Base-by-base conservation (phyloP, 2,329 filamentous ascomycete species). In the Aspergillus viridinutans region DNA sequence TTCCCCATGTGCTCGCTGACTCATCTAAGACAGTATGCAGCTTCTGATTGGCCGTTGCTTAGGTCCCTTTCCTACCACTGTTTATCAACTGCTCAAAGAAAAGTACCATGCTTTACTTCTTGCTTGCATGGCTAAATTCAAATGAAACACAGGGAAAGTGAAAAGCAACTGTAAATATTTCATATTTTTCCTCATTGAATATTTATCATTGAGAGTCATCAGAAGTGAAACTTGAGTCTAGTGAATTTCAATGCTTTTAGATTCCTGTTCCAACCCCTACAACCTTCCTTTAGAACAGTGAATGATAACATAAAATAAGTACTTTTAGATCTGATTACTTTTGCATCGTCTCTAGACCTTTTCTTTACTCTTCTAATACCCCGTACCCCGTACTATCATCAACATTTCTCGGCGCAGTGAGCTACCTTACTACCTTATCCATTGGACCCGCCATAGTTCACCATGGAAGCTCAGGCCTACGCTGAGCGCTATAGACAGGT, bases 401-500 rank as follows among this genome's bases (percentile, higher is more conserved):
- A 12, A 10, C 10, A 12, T 43, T 43, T 43, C 40, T 43, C 40
- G n/a, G 40, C 40, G n/a, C 9, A 21, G 40, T 43, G 40, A 43
- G 40, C 40, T 43, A 43, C 10, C 8, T 4, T 23, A 20, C 5
- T 17, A 38, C 32, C 32, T 38, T 6, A 38, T 38, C 32, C 5
- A 38, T 17, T 5, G 12, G 32, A 17, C 32, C 32, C 5, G 32
- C 32, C 14, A 38, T 23, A 43, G 10, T 63, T 57, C 55, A 67
- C 58, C 54, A 71, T 74, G 66, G 67, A 69, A 43, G 66, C 71
- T 43, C 65, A 67, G 50, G 68, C 67, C 52, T 74, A 72, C 58
- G 64, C 72, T 42, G 70, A 78, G 58, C 76, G 77, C 63, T 79
- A 77, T 69, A 73, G 76, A 58, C 71, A 76, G 57, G 60, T 80